Base-by-base conservation (phyloP, 2,329 filamentous ascomycete species). In the Claviceps sp. region DNA sequence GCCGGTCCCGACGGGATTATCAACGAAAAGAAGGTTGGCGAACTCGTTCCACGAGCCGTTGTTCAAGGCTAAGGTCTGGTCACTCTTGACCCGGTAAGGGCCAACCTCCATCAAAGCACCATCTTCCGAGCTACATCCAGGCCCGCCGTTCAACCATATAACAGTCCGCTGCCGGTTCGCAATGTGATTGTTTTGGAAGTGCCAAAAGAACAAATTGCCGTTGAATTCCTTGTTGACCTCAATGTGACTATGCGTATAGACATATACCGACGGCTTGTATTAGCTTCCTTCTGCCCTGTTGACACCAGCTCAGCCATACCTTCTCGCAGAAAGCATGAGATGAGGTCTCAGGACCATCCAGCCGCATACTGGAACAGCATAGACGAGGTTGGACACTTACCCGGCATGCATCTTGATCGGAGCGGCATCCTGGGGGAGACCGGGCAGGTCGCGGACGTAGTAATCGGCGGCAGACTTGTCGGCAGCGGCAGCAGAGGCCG, bases 1-100 rank as follows among this genome's bases (percentile, higher is more conserved):
- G 2, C 93, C 93, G 1, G 91, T 96, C 13, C 93, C 94, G 38
- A 97, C 90, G 0, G 93, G 93, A 64, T 97, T 94, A 64, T 98
- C 93, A 54, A 98, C 88, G 64, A 98, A 98, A 53, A 98, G 79
- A 49, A 98, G 69, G 62, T 98, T 98, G 57, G 93, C 88, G 63
- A 97, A 98, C 71, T 98, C 91, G 67, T 95, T 86, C 94, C 94
- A 98, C 1, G 89, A 90, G n/a, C 93, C 93, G 51, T 94, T 85
- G 66, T 96, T 96, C 65, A 88, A 82, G 53, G 74, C 74, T 52
- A 98, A 71, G 4, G 61, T 83, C 75, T 68, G 77, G 68, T 85
- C 79, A 58, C 91, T 79, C 62, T 85, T 84, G 52, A 98, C 71
- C 57, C 93, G 77, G 67, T 96, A 98, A 2, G 93, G 93, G 0